phyloP scores from a whole-genome alignment of 2,329 filamentous ascomycete genomes.

The Microdochium nivale region DNA sequence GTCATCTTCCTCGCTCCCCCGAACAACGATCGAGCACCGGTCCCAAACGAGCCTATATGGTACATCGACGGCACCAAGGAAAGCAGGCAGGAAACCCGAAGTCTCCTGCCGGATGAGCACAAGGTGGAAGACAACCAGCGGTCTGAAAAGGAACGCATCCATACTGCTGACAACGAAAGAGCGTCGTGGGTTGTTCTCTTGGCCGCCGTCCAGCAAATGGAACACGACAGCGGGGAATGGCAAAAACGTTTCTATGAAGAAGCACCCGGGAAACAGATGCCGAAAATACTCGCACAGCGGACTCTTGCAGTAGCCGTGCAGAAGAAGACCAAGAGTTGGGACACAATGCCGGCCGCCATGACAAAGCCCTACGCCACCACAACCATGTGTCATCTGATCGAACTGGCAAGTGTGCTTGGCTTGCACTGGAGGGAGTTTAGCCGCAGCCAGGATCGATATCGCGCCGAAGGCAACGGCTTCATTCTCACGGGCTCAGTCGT shows the following conservation, averaged over 20 bases:
- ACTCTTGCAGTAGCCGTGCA: constrained; percentile 13
- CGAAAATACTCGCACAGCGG: not conserved
- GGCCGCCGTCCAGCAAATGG: constrained; percentile 19
- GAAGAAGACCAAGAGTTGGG: constrained; percentile 11
- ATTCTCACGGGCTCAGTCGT: constrained; percentile 36
- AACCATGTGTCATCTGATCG: constrained; percentile 46
- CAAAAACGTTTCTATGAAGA: constrained; percentile 2
- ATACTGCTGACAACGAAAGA: constrained; percentile 26
- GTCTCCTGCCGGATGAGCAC: constrained; percentile 2
- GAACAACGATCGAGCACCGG: constrained; percentile 8
- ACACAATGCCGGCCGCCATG: constrained; percentile 14
- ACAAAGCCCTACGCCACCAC: constrained; percentile 32
- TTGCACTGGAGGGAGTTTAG: constrained; percentile 53
- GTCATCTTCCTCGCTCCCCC: constrained; percentile 12
- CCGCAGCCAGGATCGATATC: constrained; percentile 38
- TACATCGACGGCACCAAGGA: constrained; percentile 8
- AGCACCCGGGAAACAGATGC: not conserved
- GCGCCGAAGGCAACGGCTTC: constrained; percentile 47
- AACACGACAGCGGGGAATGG: constrained; percentile 20
- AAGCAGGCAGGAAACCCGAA: constrained; percentile 10
- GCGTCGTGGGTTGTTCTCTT: constrained; percentile 26
- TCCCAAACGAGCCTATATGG: constrained; percentile 8
- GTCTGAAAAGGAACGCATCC: constrained; percentile 10
- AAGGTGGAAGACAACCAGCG: constrained; percentile 2
- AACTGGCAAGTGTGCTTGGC: constrained; percentile 44